Evolutionary conservation across 345 rosid species (phyloP).

Genomic region (Dimocarpus longan): DNA sequence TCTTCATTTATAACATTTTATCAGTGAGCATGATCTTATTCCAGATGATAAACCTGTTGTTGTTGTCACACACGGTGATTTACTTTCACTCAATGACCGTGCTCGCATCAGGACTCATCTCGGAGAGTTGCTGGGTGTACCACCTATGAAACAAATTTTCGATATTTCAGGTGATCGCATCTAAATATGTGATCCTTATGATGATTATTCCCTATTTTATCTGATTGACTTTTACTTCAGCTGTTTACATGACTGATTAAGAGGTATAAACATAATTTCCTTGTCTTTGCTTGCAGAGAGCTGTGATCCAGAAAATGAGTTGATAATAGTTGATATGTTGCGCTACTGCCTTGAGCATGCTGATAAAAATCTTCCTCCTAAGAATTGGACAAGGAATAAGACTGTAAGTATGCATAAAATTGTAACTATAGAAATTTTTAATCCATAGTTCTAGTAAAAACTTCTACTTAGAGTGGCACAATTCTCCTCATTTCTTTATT

Average conservation of each 20-base stretch:
- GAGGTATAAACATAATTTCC: not conserved
- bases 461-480: too few species aligned
- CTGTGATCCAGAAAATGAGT: constrained; percentile 50
- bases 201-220: not conserved
- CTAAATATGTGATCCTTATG: not conserved
- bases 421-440: too few species aligned
- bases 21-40: not conserved
- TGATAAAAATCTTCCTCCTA: constrained; percentile 64
- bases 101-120: constrained; percentile 50
- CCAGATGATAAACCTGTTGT: constrained; percentile 86
- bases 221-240: too few species aligned
- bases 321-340: constrained; percentile 60
- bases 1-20: not conserved
- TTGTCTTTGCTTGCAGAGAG: constrained; percentile 43
- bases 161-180: constrained; percentile 74
- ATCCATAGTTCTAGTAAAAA: too few species aligned
- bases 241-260: not conserved
- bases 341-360: constrained; percentile 77
- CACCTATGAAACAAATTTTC: constrained; percentile 69
- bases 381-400: constrained; percentile 37
- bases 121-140: constrained; percentile 75
- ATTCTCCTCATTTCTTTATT: too few species aligned
- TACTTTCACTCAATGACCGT: constrained; percentile 59
- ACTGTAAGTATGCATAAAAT: too few species aligned
- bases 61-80: constrained; percentile 84